Percentiles rank a stretch among this genome's conserved stretches.
Conservation (phyloP, 1,139 yeast species). For the Meyerozyma sp. region DNA sequence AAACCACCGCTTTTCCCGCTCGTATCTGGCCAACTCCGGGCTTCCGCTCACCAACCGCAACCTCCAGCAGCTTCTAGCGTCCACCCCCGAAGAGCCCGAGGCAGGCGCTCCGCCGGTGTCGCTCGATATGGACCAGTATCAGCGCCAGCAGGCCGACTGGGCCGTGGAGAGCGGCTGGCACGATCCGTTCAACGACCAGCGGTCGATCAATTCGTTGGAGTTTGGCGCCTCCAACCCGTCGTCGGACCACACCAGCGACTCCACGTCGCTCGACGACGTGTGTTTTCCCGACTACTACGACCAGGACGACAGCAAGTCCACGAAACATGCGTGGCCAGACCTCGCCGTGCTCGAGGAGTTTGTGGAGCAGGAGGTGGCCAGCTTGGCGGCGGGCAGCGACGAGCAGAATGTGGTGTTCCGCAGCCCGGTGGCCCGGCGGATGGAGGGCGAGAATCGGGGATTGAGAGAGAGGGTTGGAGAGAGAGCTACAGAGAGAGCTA, state of each 20-base stretch:
- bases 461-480: too few relatives aligned
- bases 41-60: conserved; percentile 37
- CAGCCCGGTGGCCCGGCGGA: conserved; percentile 15
- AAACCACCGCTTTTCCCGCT: neutral
- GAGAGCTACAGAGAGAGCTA: too few relatives aligned
- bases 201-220: conserved; percentile 30
- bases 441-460: too few relatives aligned
- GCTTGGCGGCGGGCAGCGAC: conserved; percentile 22
- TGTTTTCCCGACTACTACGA: conserved; percentile 7
- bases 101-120: conserved; percentile 21
- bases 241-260: conserved; percentile 65
- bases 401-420: conserved; percentile 21
- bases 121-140: conserved; percentile 35
- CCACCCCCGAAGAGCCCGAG: conserved; percentile 6
- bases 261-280: conserved; percentile 81
- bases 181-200: conserved; percentile 10
- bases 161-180: conserved; percentile 13
- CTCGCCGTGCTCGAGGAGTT: conserved; percentile 68
- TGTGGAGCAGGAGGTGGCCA: conserved; percentile 61
- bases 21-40: conserved; percentile 3
- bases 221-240: conserved; percentile 64
- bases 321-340: conserved; percentile 68
- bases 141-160: conserved; percentile 30
- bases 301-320: conserved; percentile 12
- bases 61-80: conserved; percentile 21